Base-by-base conservation (phyloP, 768 basidiomycete species). In the Glaciozyma antarctica region DNA sequence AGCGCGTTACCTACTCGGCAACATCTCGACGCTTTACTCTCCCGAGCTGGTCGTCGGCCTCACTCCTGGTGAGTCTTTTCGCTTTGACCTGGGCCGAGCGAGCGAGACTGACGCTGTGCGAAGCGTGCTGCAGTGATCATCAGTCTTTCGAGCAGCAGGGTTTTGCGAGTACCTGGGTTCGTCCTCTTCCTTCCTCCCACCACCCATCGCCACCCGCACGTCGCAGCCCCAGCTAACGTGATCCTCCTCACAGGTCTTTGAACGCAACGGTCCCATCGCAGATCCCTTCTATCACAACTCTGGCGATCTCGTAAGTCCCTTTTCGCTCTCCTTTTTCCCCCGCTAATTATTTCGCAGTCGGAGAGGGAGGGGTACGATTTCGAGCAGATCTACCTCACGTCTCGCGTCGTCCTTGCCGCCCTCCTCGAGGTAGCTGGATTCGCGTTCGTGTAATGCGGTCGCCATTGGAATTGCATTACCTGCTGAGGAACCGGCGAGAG, bases 41-140 rank as follows among this genome's bases (percentile, higher is more conserved):
- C 75, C 75, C 16, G 74, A 75, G n/a, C 65, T 76, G n/a, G 65
- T 69, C 22, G 65, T 73, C 15, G 75, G 74, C 17, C 56, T 24
- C 30, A 71, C 30, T 3, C 55, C 34, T 26, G 34, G 30, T 62
- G 32, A 5, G 32, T 32, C 16, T 28, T 16, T 55, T 48, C 47
- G 8, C 19, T 48, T 24, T 24, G 7, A 48, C 9, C 32, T 32
- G 32, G n/a, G 9, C 32, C n/a, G 21, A 48, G n/a, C 12, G 47
- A 2, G 7, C 17, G 21, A 48, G 21, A 17, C 13, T 28, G 24
- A 43, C 9, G 26, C 16, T 16, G 44, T 10, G 26, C 6, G 15
- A 52, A 5, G 75, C 73, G 0, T 76, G 75, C 60, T 76, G 74
- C 64, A 68, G 66, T 3, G 75, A 75, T 60, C 75, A 74, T 60